Base-by-base conservation (phyloP, 2,329 filamentous ascomycete genomes). In the Massarina eburnea region DNA sequence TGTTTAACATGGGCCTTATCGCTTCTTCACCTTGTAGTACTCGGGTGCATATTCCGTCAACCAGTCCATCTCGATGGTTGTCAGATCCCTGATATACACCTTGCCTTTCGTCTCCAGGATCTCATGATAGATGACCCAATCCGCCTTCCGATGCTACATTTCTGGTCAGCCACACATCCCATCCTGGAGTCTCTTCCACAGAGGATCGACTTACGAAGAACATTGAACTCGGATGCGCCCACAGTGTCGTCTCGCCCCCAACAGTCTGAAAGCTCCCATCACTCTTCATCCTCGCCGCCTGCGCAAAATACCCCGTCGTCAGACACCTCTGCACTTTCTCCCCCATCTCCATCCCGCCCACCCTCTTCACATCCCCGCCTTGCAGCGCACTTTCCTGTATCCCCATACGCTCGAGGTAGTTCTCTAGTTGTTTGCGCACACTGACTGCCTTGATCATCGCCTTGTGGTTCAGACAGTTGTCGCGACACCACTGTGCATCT, bases 101-200 rank as follows among this genome's bases (percentile, higher is more conserved):
- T 97, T 97, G 53, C 82, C 83, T 8, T 86, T 83, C 4, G 89
- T 95, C 73, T 97, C 89, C 78, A 96, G 83, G 29, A 96, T 83
- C 72, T 96, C 92, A 60, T 95, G 88, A 64, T 96, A 99, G 26
- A 99, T 81, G 8, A 97, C 91, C 91, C 92, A 97, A 54, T 96
- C 91, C 9, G 90, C 90, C 74, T 95, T 96, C 45, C 91, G 84
- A 70, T 96, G 95, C 77, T 80, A 55, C 26, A 30, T n/a, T 5
- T 4, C 5, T 14, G 1, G n/a, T 48, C 22, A 41, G 35, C 24
- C 15, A 22, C 34, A 24, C 21, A 15, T 35, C 21, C 20, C n/a
- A n/a, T n/a, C n/a, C n/a, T n/a, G n/a, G n/a, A n/a, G n/a, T n/a
- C n/a, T n/a, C n/a, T n/a, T n/a, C n/a, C n/a, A n/a, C n/a, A n/a